phyloP scores from a whole-genome alignment of 2,329 filamentous ascomycete genomes.

The Mollisiaceae sp. region DNA sequence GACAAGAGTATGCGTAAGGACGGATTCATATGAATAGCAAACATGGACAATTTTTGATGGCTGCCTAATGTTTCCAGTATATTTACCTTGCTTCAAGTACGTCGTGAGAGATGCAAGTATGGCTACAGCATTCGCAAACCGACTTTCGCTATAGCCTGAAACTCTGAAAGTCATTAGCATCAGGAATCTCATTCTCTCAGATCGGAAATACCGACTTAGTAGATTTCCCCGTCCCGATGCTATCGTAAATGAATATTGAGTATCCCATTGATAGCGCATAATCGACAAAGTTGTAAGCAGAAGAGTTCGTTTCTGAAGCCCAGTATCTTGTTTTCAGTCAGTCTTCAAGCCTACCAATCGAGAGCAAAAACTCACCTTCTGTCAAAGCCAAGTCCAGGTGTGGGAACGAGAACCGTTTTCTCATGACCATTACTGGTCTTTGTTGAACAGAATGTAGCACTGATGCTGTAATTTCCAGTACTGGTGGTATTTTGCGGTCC shows the following conservation, averaged over 20 bases:
- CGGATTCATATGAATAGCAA: conserved; percentile 68
- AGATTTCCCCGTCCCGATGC: conserved; percentile 43
- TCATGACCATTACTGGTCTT: neutral
- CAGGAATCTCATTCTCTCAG: conserved; percentile 39
- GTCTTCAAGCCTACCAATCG: neutral
- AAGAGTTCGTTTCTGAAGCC: conserved; percentile 40
- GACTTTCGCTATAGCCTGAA: conserved; percentile 16
- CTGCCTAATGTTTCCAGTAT: neutral
- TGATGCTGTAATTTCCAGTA: conserved; percentile 3
- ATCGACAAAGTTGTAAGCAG: conserved; percentile 40
- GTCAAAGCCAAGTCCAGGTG: conserved; percentile 59
- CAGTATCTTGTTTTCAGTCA: conserved; percentile 43
- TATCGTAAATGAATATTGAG: conserved; percentile 45
- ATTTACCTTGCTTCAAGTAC: conserved; percentile 33
- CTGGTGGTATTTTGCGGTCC: conserved; percentile 10
- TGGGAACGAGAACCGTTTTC: conserved; percentile 50
- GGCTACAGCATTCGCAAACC: conserved; percentile 12
- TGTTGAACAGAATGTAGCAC: neutral
- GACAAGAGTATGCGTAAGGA: conserved; percentile 60
- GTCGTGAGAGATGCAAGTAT: conserved; percentile 28
- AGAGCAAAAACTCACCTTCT: conserved; percentile 23
- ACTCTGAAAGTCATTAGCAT: conserved; percentile 35
- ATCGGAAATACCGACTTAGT: conserved; percentile 53
- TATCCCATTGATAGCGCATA: conserved; percentile 41
- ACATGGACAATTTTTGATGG: conserved; percentile 57